Evolutionary conservation across 2,329 filamentous ascomycete species (phyloP).

Genomic region (Talaromyces sp.): DNA sequence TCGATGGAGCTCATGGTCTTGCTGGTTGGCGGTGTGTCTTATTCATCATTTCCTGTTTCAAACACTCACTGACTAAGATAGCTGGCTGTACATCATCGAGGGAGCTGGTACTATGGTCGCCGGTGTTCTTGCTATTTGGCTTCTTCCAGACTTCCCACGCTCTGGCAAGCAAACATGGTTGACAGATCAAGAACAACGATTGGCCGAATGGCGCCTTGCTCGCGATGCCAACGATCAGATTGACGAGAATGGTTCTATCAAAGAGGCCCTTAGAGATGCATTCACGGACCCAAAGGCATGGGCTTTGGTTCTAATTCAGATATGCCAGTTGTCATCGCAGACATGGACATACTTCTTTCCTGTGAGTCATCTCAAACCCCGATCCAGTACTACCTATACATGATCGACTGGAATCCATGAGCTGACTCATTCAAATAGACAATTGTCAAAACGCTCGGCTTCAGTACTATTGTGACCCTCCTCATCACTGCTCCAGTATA

Average conservation of each 20-base stretch:
- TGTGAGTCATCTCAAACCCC: not conserved
- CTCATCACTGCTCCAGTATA: slow-evolving; percentile 24
- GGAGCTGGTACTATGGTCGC: slow-evolving; percentile 35
- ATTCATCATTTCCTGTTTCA: not conserved
- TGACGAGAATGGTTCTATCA: slow-evolving; percentile 22
- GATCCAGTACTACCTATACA: not conserved
- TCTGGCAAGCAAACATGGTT: slow-evolving; percentile 23
- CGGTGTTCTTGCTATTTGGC: slow-evolving; percentile 32
- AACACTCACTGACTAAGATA: not conserved
- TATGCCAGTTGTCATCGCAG: slow-evolving; percentile 22
- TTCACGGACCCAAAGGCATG: slow-evolving; percentile 22
- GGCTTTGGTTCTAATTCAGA: slow-evolving; percentile 21
- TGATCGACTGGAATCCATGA: not conserved
- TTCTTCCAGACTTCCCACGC: slow-evolving; percentile 30
- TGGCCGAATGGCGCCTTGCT: slow-evolving; percentile 23
- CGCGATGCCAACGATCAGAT: slow-evolving; percentile 23
- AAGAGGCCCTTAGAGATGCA: slow-evolving; percentile 20
- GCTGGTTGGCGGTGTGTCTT: not conserved
- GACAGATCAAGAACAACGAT: slow-evolving; percentile 23
- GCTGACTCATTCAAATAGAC: not conserved
- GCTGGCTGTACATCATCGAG: slow-evolving; percentile 41
- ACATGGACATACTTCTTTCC: slow-evolving; percentile 22
- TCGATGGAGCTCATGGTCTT: slow-evolving; percentile 31
- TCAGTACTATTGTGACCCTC: slow-evolving; percentile 21
- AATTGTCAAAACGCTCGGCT: slow-evolving; percentile 16